phyloP scores from a whole-genome alignment of 352 stramenopile species.

The Globisporangium rhizosaccharum region DNA sequence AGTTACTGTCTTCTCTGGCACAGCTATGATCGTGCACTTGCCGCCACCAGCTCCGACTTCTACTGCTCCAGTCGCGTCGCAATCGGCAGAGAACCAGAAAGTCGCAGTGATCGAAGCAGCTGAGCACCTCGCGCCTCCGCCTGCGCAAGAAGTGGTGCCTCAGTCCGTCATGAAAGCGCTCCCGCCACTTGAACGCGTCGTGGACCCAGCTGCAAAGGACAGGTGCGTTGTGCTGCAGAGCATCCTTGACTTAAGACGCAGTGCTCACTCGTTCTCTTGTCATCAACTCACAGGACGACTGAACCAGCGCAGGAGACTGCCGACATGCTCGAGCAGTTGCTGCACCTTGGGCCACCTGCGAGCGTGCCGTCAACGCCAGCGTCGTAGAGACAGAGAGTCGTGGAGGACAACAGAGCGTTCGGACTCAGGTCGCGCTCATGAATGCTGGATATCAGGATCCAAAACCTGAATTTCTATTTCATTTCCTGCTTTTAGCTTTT shows the following conservation, averaged over 20 bases:
- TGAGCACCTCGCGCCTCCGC: slow-evolving; percentile 17
- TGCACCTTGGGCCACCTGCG: slow-evolving; percentile 1
- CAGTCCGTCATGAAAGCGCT: slow-evolving; percentile 2
- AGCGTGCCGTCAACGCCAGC: not conserved
- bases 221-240: not conserved
- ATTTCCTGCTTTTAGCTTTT: too few relatives aligned
- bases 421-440: too few relatives aligned
- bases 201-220: not conserved
- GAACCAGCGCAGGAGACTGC: slow-evolving; percentile 1
- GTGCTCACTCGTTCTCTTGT: not conserved
- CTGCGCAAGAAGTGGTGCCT: not conserved
- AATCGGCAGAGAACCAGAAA: slow-evolving; percentile 15
- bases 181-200: not conserved
- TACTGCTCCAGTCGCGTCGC: not conserved
- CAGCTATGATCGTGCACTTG: slow-evolving; percentile 2
- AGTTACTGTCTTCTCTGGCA: slow-evolving; percentile 12
- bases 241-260: not conserved
- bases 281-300: not conserved
- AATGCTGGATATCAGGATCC: too few relatives aligned
- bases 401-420: too few relatives aligned
- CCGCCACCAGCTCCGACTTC: slow-evolving; percentile 4
- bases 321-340: slow-evolving; percentile 13
- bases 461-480: too few relatives aligned
- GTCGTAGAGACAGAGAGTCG: not conserved
- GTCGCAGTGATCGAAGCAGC: slow-evolving; percentile 21